phyloP scores from a whole-genome alignment of 2,329 filamentous ascomycete genomes.

The Fusarium palustre region DNA sequence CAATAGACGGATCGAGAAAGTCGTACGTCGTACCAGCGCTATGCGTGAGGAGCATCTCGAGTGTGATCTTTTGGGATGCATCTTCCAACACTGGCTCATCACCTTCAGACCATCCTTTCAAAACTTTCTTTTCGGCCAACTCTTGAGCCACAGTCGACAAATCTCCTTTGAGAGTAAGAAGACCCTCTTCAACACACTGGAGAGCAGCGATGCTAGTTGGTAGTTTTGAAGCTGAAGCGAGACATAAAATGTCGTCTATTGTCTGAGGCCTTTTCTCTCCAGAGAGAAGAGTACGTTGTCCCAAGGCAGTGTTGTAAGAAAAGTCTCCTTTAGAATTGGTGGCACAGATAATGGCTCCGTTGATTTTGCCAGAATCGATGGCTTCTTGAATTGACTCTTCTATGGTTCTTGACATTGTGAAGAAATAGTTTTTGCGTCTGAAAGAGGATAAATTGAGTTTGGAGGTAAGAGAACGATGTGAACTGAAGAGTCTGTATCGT shows the following conservation, averaged over 20 bases:
- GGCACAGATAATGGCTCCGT: conserved; percentile 58
- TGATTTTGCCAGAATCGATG: conserved; percentile 58
- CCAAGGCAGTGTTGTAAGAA: conserved; percentile 55
- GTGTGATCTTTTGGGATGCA: conserved; percentile 56
- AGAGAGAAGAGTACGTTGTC: conserved; percentile 55
- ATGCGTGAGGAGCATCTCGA: conserved; percentile 64
- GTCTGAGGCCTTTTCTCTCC: conserved; percentile 54
- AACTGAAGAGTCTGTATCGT: not conserved
- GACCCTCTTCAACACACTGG: conserved; percentile 66
- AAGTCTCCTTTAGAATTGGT: conserved; percentile 55
- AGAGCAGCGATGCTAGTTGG: conserved; percentile 64
- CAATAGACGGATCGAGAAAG: conserved; percentile 53
- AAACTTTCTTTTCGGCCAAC: conserved; percentile 59
- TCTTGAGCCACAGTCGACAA: conserved; percentile 60
- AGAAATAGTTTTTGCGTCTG: not conserved
- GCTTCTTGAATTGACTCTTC: conserved; percentile 55
- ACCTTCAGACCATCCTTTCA: conserved; percentile 59
- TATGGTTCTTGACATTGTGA: conserved; percentile 48
- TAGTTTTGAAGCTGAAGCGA: conserved; percentile 58
- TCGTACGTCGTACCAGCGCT: conserved; percentile 62
- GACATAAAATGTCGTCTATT: conserved; percentile 52
- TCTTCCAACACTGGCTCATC: conserved; percentile 55
- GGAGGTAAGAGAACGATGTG: rapidly evolving
- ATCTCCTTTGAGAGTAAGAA: conserved; percentile 60
- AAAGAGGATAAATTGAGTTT: rapidly evolving